Conservation (phyloP, 2,329 filamentous ascomycete genomes). For the Sarocladium kiliense region DNA sequence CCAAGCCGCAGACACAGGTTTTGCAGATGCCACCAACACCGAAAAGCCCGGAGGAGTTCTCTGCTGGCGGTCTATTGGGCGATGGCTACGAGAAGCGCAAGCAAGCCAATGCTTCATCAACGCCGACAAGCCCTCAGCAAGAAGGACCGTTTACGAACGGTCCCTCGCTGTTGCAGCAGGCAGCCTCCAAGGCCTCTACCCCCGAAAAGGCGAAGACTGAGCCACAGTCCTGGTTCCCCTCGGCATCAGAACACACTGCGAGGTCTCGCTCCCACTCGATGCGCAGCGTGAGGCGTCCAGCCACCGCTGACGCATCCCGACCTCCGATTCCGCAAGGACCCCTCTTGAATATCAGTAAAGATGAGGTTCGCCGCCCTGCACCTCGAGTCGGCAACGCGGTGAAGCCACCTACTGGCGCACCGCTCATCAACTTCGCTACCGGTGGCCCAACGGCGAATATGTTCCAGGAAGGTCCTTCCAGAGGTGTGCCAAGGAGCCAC, state of each 20-base stretch:
- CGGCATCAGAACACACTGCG: slow-evolving; percentile 31
- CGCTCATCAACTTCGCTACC: slow-evolving; percentile 42
- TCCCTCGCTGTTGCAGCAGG: slow-evolving; percentile 49
- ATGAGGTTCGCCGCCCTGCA: slow-evolving; percentile 44
- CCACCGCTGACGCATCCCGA: slow-evolving; percentile 18
- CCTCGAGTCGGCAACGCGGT: slow-evolving; percentile 47
- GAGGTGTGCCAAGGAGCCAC: slow-evolving; percentile 1
- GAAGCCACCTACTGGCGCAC: slow-evolving; percentile 31
- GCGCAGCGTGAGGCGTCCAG: slow-evolving; percentile 17
- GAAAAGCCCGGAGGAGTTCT: slow-evolving; percentile 37
- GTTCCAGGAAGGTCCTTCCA: neutral
- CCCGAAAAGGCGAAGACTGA: slow-evolving; percentile 23
- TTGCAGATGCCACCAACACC: slow-evolving; percentile 12
- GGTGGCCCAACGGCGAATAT: slow-evolving; percentile 16
- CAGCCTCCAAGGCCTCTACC: slow-evolving; percentile 16
- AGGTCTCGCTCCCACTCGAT: slow-evolving; percentile 24
- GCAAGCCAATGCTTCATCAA: slow-evolving; percentile 16
- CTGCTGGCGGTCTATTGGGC: slow-evolving; percentile 46
- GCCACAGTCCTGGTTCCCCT: slow-evolving; percentile 29
- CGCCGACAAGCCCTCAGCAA: slow-evolving; percentile 21
- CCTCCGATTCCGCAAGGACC: slow-evolving; percentile 42
- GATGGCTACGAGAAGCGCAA: slow-evolving; percentile 43
- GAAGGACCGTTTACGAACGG: slow-evolving; percentile 48
- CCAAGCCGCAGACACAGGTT: slow-evolving; percentile 24
- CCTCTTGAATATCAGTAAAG: slow-evolving; percentile 58